Evolutionary conservation across 257 asterid species (phyloP), one percentile per base, ranked within the genome.

Genomic region (Solanum corneliomulleri): DNA sequence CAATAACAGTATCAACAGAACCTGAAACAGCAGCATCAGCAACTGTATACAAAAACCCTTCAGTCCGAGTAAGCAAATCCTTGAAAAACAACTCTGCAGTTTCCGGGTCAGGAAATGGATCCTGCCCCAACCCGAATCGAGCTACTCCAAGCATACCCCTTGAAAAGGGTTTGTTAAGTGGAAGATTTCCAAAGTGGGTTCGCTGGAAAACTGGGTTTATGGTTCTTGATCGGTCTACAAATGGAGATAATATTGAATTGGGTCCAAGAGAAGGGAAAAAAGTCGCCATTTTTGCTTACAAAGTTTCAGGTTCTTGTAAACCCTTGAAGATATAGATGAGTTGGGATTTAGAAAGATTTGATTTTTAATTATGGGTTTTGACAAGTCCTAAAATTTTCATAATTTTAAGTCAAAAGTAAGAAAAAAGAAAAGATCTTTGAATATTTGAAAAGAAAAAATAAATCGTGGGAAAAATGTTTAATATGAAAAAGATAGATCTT

Each of bases 1-100:
- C 93, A 35, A 78, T n/a, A 90, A 93, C 93, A 2, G 93, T 64
- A 86, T 93, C 96, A 12, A 93, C 58, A 82, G 97, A 91, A 89
- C 66, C 86, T 44, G 91, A 88, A 78, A 96, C 98, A 5, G 98
- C 96, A 80, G 98, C 98, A 90, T 97, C 99, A 83, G 99, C 99
- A 88, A 97, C 25, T 37, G 99, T 93, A 88, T 95, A 97, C 39
- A 97, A 86, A 33, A 96, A 85, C 87, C 98, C 98, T 82, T 97
- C 99, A 87, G 88, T 95, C 89, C 96, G 92, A 62, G 91, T 94
- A 91, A 93, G 88, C 91, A 96, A 70, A 87, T 93, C 94, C 83
- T 88, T 93, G 62, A 95, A 86, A 31, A 94, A 15, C 78, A 91
- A 85, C 90, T 89, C 96, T 25, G 98, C 87, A 82, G 88, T 86